Base-by-base conservation (phyloP, 306 rosid species). In the Canavalia ensiformis region DNA sequence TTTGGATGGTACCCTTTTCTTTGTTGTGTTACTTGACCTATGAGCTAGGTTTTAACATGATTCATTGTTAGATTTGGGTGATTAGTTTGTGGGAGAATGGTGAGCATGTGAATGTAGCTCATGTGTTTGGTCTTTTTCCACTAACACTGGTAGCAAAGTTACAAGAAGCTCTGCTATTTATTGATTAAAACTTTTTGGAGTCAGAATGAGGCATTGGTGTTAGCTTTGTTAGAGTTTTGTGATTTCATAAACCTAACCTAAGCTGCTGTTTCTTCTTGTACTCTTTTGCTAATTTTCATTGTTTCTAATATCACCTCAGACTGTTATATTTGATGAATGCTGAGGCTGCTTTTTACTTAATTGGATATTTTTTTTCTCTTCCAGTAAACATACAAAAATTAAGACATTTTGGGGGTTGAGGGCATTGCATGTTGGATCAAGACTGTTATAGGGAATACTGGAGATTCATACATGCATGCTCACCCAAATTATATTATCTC, bases 271-370 rank as follows among this genome's bases (percentile, higher is more conserved):
- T 39, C 6, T 12, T 37, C n/a, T 65, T 39, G 33, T 65, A 39
- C 4, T 45, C 25, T 42, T 7, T 8, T 8, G 52, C 47, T 34
- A 18, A 7, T 7, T 3, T 44, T 67, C 1, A 35, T 12, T 68
- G 30, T 50, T 68, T 47, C 31, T 47, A 6, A 13, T 13, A 41
- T 49, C 46, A 37, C 8, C 1, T 45, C 11, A 11, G 3, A 30
- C 25, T 59, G n/a, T 13, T 55, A 31, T 31, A 37, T 75, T 75
- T 75, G 55, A 35, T 68, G 45, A 67, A 41, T 52, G 13, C 2
- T 8, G 46, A 81, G 31, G 45, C 31, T 54, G 58, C n/a, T 41
- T 73, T 79, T 74, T 67, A 33, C 18, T 28, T 57, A 5, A 47
- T 37, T 50, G 13, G 5, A 56, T 75, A 31, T 49, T 30, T 54